Percentiles rank a stretch among this genome's conserved stretches.
Evolutionary conservation across 2,329 filamentous ascomycete genomes (phyloP).

Genomic region (Xylariaceae sp.): DNA sequence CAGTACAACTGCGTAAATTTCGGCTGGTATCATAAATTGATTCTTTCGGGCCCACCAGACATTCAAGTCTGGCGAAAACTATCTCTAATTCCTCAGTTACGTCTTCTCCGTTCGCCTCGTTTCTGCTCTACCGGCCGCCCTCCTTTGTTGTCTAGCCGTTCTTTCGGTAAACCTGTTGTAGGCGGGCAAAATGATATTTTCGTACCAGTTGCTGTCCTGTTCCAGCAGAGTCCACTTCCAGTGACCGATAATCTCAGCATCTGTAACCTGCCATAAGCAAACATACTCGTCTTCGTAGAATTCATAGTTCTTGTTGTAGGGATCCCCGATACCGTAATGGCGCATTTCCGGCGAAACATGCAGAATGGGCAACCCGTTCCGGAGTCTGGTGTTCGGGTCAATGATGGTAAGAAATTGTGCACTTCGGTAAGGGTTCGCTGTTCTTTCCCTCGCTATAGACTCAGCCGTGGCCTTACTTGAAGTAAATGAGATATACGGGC

Average conservation of each 20-base stretch:
- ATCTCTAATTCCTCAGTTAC: too few relatives aligned
- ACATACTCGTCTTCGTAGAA: neutral
- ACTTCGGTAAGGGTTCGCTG: neutral
- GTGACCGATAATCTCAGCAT: slow-evolving; percentile 1
- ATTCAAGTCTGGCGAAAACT: too few relatives aligned
- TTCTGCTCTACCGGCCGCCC: too few relatives aligned
- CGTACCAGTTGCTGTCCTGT: neutral
- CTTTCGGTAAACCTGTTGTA: neutral
- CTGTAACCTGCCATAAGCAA: slow-evolving; percentile 2
- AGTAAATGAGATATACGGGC: slow-evolving; percentile 2
- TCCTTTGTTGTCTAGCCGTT: too few relatives aligned
- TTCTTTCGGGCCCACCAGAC: too few relatives aligned
- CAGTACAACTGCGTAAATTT: too few relatives aligned
- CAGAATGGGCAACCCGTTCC: neutral
- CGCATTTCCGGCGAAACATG: neutral
- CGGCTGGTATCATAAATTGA: too few relatives aligned
- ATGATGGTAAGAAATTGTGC: neutral
- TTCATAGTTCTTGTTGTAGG: neutral
- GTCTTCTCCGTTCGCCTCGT: too few relatives aligned
- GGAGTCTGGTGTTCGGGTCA: neutral
- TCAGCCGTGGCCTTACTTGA: neutral
- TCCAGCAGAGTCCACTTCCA: neutral
- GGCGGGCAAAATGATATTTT: neutral
- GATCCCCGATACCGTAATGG: neutral
- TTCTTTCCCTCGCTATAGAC: neutral